Conservation (phyloP, 2,329 filamentous ascomycete species). For the Penicillium sp. region DNA sequence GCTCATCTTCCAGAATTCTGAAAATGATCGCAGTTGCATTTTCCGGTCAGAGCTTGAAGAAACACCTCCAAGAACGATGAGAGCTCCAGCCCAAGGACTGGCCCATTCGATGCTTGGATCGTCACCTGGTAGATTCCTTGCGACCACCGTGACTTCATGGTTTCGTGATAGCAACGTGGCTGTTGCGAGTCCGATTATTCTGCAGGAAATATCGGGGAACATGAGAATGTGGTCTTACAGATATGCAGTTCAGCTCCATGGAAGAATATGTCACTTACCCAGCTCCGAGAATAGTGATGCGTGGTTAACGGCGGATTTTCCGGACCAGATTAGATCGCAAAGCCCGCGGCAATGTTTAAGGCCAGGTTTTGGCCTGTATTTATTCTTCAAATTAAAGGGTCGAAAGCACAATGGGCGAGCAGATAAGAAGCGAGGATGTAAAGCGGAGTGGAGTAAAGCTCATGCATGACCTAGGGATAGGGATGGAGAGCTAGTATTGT, state of each 20-base stretch:
- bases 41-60: conserved; percentile 20
- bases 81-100: conserved; percentile 40
- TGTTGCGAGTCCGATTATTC: conserved; percentile 29
- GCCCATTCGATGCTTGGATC: conserved; percentile 30
- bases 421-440: too few relatives aligned
- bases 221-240: background rate
- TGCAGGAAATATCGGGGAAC: background rate
- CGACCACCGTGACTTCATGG: conserved; percentile 39
- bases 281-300: conserved; percentile 13
- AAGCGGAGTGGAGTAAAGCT: too few relatives aligned
- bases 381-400: too few relatives aligned
- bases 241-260: background rate
- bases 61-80: conserved; percentile 29
- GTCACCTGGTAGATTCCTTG: conserved; percentile 37
- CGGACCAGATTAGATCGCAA: too few relatives aligned
- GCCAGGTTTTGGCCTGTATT: too few relatives aligned
- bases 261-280: conserved; percentile 6
- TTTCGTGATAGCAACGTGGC: conserved; percentile 31
- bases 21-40: conserved; percentile 31
- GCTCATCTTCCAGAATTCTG: background rate
- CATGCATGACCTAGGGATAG: too few relatives aligned
- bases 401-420: too few relatives aligned
- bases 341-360: too few relatives aligned
- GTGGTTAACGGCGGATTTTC: too few relatives aligned
- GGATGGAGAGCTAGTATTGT: too few relatives aligned